Percentiles rank a stretch among this genome's conserved stretches.
Evolutionary conservation across 768 basidiomycete species (phyloP).

Genomic region (Phlebiopsis gigantea): DNA sequence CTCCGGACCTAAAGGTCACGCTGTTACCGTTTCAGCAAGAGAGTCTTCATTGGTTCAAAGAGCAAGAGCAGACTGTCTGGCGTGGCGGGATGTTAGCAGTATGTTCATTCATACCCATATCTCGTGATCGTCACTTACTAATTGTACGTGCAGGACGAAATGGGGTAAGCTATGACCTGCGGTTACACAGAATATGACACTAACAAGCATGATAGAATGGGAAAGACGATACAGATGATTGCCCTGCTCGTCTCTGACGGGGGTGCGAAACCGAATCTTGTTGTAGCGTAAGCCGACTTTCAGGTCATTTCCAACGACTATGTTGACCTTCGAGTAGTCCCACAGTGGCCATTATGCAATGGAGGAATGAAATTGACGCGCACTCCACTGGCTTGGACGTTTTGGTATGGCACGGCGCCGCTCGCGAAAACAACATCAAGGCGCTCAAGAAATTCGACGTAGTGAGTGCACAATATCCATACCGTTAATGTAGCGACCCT

Average conservation of each 20-base stretch:
- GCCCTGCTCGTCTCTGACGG: conserved; percentile 78
- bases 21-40: conserved; percentile 95
- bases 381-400: conserved; percentile 84
- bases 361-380: conserved; percentile 88
- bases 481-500: not conserved
- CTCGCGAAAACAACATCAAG: conserved; percentile 58
- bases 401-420: conserved; percentile 87
- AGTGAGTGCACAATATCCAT: conserved; percentile 37
- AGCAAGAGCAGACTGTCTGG: conserved; percentile 87
- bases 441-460: conserved; percentile 85
- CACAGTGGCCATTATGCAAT: conserved; percentile 63
- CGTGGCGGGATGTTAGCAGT: conserved; percentile 82
- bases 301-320: not conserved
- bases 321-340: conserved; percentile 26
- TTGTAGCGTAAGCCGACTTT: conserved; percentile 70
- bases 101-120: conserved; percentile 24
- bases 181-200: conserved; percentile 4
- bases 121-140: not conserved
- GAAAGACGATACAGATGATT: conserved; percentile 96
- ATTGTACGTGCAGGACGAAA: conserved; percentile 63
- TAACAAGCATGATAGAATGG: conserved; percentile 53
- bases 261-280: conserved; percentile 72
- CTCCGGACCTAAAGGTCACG: conserved; percentile 74
- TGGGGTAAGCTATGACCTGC: conserved; percentile 57
- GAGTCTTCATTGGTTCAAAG: conserved; percentile 92